phyloP scores from a whole-genome alignment of 495 filamentous ascomycete species.

The Neurospora intermedia region DNA sequence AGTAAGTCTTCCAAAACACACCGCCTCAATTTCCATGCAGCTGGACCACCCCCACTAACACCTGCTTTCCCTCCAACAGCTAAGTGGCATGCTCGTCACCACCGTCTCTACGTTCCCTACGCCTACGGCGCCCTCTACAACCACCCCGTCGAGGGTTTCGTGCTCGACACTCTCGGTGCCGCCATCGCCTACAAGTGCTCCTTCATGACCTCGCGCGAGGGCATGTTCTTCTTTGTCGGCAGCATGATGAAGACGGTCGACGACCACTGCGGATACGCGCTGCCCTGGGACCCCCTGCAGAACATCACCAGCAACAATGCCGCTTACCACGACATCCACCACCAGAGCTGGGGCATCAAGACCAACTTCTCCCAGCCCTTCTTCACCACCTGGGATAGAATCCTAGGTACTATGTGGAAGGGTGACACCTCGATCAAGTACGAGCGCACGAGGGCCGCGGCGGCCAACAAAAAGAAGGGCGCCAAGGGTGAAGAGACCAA shows the following conservation, averaged over 20 bases:
- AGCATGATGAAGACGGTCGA: slow-evolving; percentile 93
- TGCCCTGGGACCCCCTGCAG: slow-evolving; percentile 93
- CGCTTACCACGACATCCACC: slow-evolving; percentile 92
- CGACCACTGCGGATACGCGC: slow-evolving; percentile 91
- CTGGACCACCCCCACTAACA: background rate
- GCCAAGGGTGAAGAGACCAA: slow-evolving; percentile 18
- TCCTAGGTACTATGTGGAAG: slow-evolving; percentile 62
- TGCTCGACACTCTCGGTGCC: slow-evolving; percentile 82
- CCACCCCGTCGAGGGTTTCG: slow-evolving; percentile 84
- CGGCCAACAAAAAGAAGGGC: slow-evolving; percentile 26
- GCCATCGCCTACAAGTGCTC: slow-evolving; percentile 68
- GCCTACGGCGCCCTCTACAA: slow-evolving; percentile 97
- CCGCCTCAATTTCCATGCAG: background rate
- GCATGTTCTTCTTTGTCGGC: slow-evolving; percentile 73
- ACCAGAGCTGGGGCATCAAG: slow-evolving; percentile 99
- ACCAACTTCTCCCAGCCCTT: slow-evolving; percentile 67
- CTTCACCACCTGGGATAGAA: slow-evolving; percentile 75
- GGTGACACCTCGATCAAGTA: slow-evolving; percentile 42
- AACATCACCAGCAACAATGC: slow-evolving; percentile 86
- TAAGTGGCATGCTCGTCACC: slow-evolving; percentile 86
- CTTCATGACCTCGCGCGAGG: slow-evolving; percentile 66
- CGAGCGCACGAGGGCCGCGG: slow-evolving; percentile 26
- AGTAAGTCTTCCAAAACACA: slow-evolving; percentile 44
- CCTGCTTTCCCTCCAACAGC: slow-evolving; percentile 21
- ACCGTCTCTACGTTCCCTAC: slow-evolving; percentile 93